These are phyloP conservation scores for Porpolomopsis calyptriformis DNA, from an alignment of 768 basidiomycete species.

Conservation along the genomic window DNA sequence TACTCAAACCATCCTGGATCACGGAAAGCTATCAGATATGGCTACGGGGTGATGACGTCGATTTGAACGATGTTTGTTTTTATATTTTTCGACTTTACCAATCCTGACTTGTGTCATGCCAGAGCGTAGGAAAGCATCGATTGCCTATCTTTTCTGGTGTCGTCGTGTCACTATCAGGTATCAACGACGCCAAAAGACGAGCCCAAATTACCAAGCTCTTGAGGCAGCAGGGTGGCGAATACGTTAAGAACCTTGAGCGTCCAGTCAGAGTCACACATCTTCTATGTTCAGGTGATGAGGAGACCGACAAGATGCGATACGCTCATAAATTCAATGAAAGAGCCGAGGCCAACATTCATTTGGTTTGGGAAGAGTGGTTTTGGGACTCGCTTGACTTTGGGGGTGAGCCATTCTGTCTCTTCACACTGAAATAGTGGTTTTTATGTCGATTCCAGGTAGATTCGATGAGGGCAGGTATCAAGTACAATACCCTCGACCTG, in stretches of 20 bases:
- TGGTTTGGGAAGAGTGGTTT: conserved; percentile 96
- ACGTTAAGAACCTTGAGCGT: conserved; percentile 66
- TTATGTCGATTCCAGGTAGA: conserved; percentile 31
- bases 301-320: conserved; percentile 70
- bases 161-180: conserved; percentile 64
- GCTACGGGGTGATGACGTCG: conserved; percentile 73
- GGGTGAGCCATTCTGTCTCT: conserved; percentile 28
- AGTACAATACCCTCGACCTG: conserved; percentile 49
- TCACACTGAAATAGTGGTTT: neutral
- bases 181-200: conserved; percentile 50
- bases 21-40: conserved; percentile 58
- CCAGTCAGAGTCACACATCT: conserved; percentile 79
- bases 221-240: conserved; percentile 50
- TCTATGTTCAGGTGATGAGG: conserved; percentile 56
- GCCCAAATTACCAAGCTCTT: conserved; percentile 55
- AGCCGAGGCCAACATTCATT: conserved; percentile 60
- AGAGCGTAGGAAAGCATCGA: conserved; percentile 53
- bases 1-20: conserved; percentile 74
- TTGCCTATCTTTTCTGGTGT: conserved; percentile 68
- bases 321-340: conserved; percentile 62
- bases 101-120: neutral
- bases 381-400: conserved; percentile 82
- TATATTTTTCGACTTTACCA: neutral
- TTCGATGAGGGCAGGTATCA: conserved; percentile 56
- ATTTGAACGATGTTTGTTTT: conserved; percentile 44